Base-by-base conservation (phyloP, 345 rosid genomes). In the Barbarea vulgaris region DNA sequence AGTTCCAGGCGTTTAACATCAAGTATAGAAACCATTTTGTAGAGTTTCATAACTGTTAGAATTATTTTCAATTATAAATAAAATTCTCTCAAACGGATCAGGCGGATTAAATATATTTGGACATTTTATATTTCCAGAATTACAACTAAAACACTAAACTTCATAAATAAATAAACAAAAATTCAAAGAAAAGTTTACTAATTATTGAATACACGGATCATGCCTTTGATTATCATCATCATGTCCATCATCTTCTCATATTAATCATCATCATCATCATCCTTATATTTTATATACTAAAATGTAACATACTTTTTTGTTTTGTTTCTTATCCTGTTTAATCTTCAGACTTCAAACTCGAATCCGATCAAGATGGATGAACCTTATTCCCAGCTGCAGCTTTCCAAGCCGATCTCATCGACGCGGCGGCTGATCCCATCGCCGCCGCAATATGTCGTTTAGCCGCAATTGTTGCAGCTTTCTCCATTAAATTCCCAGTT, bases 391-490 rank as follows among this genome's bases (percentile, higher is more conserved):
- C 61, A 5, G 89, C 79, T 28, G 91, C 70, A 25, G 87, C 86
- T 74, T 84, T 93, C 81, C 84, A 83, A 25, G 97, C 96, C 7
- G 96, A 70, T 77, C 85, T 89, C 96, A 93, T 87, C 4, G 98
- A 79, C 62, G 91, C 92, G 4, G 97, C 79, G 9, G 98, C 98
- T 44, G 97, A 83, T 64, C 82, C 86, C 77, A 86, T 51, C 6
- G 96, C 94, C 27, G 97, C 91, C 72, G 90, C 96, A 6, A 93
- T 77, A 67, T 89, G 92, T 69, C 70, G 83, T 37, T 83, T 91
- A 15, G 97, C 86, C 1, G 97, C 94, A 5, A 84, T 24, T 0
- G 81, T 82, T 0, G 97, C 97, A 0, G 90, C 87, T 50, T 83
- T 89, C 70, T 83, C 93, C 89, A 86, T 19, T 52, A 79, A 2